These are phyloP conservation scores for Podospora bellae-mahoneyi DNA, from an alignment of 495 filamentous ascomycete species.

Conservation along the genomic window DNA sequence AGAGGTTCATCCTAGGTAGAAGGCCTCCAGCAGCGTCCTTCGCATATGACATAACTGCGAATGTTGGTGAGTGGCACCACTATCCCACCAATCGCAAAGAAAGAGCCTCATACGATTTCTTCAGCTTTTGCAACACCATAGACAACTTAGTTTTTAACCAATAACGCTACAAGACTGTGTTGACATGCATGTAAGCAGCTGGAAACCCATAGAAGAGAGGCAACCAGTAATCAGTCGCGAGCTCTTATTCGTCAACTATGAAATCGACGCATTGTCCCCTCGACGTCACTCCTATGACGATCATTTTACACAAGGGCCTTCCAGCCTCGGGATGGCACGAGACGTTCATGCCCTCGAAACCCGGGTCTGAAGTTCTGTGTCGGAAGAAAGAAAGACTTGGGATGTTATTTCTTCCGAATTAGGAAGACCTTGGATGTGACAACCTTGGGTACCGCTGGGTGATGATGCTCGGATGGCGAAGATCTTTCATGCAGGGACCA, in stretches of 20 bases:
- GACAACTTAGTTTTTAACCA: not conserved
- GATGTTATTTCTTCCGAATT: not conserved
- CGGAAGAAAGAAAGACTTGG: not conserved
- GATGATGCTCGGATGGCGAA: not conserved
- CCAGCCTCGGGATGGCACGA: not conserved
- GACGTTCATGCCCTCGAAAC: not conserved
- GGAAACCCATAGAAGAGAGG: not conserved
- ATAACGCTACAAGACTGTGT: not conserved
- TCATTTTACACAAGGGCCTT: not conserved
- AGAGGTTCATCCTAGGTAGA: too few relatives aligned
- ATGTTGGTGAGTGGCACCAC: too few relatives aligned
- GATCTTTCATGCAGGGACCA: not conserved
- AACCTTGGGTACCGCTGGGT: not conserved
- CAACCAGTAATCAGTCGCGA: not conserved
- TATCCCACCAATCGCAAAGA: not conserved
- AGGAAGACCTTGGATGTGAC: not conserved
- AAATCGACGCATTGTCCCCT: not conserved
- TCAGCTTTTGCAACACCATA: not conserved
- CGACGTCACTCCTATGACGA: conserved; percentile 2
- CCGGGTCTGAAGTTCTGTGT: not conserved
- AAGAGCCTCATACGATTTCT: not conserved
- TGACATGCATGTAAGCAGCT: not conserved
- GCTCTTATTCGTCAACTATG: not conserved
- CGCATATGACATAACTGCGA: too few relatives aligned
- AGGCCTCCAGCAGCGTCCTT: too few relatives aligned